Base-by-base conservation (phyloP, 371 early-diverging fungal species). In the Mucor indicus region DNA sequence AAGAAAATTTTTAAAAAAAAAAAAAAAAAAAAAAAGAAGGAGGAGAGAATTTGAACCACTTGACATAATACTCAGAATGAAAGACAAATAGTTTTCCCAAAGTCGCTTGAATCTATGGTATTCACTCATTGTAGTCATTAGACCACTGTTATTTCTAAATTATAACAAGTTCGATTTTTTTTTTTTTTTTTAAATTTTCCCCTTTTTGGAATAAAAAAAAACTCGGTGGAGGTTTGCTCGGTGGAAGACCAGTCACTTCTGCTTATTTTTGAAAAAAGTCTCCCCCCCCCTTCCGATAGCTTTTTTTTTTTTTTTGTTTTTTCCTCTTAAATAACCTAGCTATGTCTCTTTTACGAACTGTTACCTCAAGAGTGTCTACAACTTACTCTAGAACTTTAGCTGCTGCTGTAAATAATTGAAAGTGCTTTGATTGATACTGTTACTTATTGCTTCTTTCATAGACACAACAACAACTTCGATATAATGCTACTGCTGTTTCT, bases 381-480 rank as follows among this genome's bases (percentile, higher is more conserved):
- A 36, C 48, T 22, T 43, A 54, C 15, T 9, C 43, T 11, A 41
- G 48, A 33, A 54, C 43, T 25, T 23, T 54, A 16, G 17, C 35
- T n/a, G 29, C 27, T 12, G 47, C 43, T 13, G 54, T 54, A 48
- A 41, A 42, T 54, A 0, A 49, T 19, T 31, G 23, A 44, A n/a
- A 30, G n/a, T 8, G 12, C 15, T 8, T 10, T 27, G 20, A 38
- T 19, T 22, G 6, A 13, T 31, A 8, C 6, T 2, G 7, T 36
- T 48, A n/a, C n/a, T n/a, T n/a, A n/a, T n/a, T n/a, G n/a, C n/a
- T n/a, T n/a, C 32, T 33, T 5, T 25, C 15, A 24, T 44, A 48
- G 50, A 23, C 50, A 17, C 48, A 52, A 29, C 50, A 54, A 20
- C 52, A 55, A 22, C 33, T 51, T n/a, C 57, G 62, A 30, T 22